These are phyloP conservation scores for Candida maris DNA, from an alignment of 805 yeast genomes.

Conservation along the genomic window DNA sequence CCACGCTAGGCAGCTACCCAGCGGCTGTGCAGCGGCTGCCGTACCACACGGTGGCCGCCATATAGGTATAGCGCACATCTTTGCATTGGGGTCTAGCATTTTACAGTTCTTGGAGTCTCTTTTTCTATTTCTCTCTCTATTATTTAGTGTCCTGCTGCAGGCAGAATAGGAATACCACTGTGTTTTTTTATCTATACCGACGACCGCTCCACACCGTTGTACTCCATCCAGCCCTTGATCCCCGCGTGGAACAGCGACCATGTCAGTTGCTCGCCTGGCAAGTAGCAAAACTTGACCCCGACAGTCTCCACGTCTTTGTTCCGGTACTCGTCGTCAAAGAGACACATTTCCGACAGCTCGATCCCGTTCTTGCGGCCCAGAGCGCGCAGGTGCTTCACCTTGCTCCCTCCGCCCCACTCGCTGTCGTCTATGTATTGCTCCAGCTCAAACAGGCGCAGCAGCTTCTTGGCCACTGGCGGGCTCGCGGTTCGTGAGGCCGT, in stretches of 20 bases:
- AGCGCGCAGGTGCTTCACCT: conserved; percentile 50
- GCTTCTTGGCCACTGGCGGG: conserved; percentile 68
- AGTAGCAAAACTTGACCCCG: conserved; percentile 67
- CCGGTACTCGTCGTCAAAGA: conserved; percentile 75
- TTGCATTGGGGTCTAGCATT: too few species aligned
- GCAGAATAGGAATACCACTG: too few species aligned
- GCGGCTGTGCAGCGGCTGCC: neutral
- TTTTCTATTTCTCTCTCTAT: too few species aligned
- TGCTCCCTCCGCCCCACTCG: conserved; percentile 69
- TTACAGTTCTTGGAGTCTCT: too few species aligned
- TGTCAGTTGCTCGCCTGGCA: conserved; percentile 55
- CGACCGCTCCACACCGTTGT: conserved; percentile 1
- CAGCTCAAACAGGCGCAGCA: conserved; percentile 52
- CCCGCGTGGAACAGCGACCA: conserved; percentile 50
- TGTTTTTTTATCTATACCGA: neutral
- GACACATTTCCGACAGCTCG: conserved; percentile 46
- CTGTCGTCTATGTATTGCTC: conserved; percentile 50
- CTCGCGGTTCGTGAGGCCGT: conserved; percentile 80
- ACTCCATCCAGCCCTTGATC: conserved; percentile 32
- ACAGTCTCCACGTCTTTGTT: conserved; percentile 70
- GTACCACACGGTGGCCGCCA: neutral
- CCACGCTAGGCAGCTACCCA: neutral
- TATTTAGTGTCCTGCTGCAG: too few species aligned
- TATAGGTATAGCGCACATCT: neutral
- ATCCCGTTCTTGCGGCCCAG: conserved; percentile 47